Base-by-base conservation (phyloP, 2,329 filamentous ascomycete genomes). In the Talaromyces funiculosus region DNA sequence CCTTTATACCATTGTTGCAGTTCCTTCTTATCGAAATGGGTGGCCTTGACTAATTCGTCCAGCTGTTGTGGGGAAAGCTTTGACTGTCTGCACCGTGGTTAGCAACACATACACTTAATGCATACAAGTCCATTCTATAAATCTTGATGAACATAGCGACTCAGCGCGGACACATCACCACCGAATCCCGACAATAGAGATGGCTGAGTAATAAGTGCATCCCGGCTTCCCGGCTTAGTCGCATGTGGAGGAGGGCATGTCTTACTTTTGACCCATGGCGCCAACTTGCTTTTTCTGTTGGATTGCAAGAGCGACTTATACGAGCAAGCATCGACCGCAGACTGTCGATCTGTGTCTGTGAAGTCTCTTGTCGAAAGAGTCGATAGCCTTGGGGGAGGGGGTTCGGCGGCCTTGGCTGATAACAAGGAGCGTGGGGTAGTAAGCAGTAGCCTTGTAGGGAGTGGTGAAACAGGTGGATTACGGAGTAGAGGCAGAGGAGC, bases 1-100 rank as follows among this genome's bases (percentile, higher is more conserved):
- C 94, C 94, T 84, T 97, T 97, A 80, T 99, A 97, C 94, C 94
- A 99, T 86, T 97, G 93, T 77, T 99, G 94, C 74, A 99, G 79
- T 79, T 99, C 94, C 82, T 97, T 97, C 87, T 97, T 97, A 79
- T 99, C 94, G 73, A 99, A 99, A 78, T 97, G 92, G 65, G 94
- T 99, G 63, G 92, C 92, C 81, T 91, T 94, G 76, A 97, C 92
- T 68, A 99, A 86, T 78, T 99, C 94, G 67, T 85, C 86, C 73
- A 99, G 89, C 84, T 99, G 92, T 77, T 96, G 89, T 75, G 94
- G 90, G 62, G 92, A 96, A 75, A 99, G 89, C 82, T 97, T 99
- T 70, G 93, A 97, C 83, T 97, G 94, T 80, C 94, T 99, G 65
- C 38, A 43, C 37, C 31, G 22, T n/a, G 20, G n/a, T 43, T 18